These are phyloP conservation scores for Chenopodium berlandieri DNA, from an alignment of 148 eudicot species.

Conservation along the genomic window DNA sequence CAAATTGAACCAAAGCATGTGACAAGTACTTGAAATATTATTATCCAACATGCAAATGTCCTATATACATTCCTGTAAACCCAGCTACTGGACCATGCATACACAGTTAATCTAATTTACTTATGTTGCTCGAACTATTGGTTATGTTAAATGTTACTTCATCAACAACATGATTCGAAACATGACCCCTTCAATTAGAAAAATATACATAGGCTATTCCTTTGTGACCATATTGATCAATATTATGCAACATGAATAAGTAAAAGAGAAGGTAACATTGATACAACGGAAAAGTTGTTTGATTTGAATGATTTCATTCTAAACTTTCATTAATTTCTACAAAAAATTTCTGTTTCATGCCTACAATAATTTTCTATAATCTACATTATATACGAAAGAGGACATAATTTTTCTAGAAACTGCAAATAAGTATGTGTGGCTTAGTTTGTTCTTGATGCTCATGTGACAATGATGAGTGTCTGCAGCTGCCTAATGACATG, in stretches of 20 bases:
- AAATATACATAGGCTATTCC: not conserved
- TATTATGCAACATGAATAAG: not conserved
- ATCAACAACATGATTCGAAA: not conserved
- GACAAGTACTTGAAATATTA: not conserved
- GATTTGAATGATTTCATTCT: not conserved
- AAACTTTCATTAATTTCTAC: not conserved
- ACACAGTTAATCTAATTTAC: not conserved
- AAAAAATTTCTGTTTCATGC: not conserved
- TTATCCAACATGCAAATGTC: not conserved
- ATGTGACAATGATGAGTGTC: not conserved
- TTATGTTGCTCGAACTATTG: not conserved
- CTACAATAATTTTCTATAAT: not conserved
- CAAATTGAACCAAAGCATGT: not conserved
- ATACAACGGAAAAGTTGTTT: not conserved
- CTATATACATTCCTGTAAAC: not conserved
- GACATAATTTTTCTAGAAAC: not conserved
- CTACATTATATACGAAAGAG: not conserved
- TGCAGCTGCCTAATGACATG: constrained; percentile 7
- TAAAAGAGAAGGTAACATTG: not conserved
- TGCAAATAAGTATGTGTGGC: constrained; percentile 9
- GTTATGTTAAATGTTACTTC: not conserved
- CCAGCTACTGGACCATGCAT: not conserved
- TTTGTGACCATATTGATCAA: not conserved
- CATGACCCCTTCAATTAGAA: not conserved
- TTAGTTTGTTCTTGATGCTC: constrained; percentile 18